These are phyloP conservation scores for Adansonia grandidieri DNA, from an alignment of 441 rosid genomes.

Conservation along the genomic window DNA sequence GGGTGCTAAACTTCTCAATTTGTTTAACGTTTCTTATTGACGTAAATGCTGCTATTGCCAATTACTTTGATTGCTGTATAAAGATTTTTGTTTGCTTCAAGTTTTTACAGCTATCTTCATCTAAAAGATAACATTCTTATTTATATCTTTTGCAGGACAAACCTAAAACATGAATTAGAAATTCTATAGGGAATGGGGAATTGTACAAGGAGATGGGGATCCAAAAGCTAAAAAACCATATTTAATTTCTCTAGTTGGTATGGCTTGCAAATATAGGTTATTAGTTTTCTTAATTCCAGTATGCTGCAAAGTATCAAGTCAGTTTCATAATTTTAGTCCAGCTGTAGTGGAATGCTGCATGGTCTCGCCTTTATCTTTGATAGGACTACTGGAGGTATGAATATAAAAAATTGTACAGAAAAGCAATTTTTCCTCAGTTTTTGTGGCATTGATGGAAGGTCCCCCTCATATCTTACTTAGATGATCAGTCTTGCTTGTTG, in stretches of 20 bases:
- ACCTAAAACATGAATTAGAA: neutral
- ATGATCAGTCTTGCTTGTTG: neutral
- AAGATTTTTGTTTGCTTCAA: neutral
- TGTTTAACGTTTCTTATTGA: neutral
- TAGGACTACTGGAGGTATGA: conserved; percentile 1
- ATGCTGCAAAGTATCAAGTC: neutral
- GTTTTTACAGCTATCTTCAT: neutral
- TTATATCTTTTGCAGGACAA: neutral
- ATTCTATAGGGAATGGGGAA: too few species aligned
- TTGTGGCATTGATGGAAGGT: neutral
- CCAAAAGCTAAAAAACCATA: conserved; percentile 6
- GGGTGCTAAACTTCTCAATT: neutral
- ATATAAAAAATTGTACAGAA: neutral
- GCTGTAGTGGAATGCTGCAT: neutral
- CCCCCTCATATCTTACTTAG: neutral
- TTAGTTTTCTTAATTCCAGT: neutral
- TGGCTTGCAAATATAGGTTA: neutral
- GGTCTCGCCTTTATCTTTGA: neutral
- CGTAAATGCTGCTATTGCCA: neutral
- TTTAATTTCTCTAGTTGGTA: neutral
- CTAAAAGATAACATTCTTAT: neutral
- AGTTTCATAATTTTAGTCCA: neutral
- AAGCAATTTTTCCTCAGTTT: neutral
- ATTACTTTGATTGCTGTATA: neutral
- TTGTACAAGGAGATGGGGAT: neutral